Percentiles rank a stretch among this genome's conserved stretches.
Conservation (phyloP, 176 grass and related monocot genomes). For the Aegilops umbellulata region DNA sequence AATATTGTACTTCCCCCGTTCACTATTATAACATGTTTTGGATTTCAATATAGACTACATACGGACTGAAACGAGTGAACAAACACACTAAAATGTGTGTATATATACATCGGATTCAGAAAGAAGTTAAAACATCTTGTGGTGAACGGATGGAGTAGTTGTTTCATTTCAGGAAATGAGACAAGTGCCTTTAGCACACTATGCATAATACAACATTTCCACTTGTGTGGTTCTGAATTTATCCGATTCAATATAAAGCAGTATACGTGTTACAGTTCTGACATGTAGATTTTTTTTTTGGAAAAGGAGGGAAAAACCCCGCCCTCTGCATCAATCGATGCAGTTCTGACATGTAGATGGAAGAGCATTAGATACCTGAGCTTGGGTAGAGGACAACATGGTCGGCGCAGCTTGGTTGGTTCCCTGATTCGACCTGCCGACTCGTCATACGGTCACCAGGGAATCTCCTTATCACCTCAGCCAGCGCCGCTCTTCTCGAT, state of each 20-base stretch:
- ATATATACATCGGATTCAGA: no score
- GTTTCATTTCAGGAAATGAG: neutral
- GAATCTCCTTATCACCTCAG: neutral
- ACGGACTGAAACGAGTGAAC: no score
- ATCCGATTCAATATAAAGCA: neutral
- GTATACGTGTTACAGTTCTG: neutral
- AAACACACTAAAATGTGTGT: no score
- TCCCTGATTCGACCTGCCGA: neutral
- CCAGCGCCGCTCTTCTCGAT: neutral
- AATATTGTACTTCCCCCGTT: neutral
- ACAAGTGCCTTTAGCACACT: neutral
- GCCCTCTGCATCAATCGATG: no score
- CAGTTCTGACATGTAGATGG: neutral
- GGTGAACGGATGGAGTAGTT: no score
- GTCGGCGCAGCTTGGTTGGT: neutral
- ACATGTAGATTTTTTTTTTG: neutral
- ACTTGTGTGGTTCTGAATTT: conserved; percentile 6
- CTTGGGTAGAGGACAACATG: neutral
- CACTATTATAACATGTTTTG: no score
- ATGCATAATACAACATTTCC: neutral
- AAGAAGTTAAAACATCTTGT: no score
- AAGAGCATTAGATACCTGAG: neutral
- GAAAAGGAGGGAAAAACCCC: no score
- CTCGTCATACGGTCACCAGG: neutral
- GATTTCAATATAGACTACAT: no score